These are phyloP conservation scores for Lachnellula suecica DNA, from an alignment of 2,329 filamentous ascomycete species.

Conservation along the genomic window DNA sequence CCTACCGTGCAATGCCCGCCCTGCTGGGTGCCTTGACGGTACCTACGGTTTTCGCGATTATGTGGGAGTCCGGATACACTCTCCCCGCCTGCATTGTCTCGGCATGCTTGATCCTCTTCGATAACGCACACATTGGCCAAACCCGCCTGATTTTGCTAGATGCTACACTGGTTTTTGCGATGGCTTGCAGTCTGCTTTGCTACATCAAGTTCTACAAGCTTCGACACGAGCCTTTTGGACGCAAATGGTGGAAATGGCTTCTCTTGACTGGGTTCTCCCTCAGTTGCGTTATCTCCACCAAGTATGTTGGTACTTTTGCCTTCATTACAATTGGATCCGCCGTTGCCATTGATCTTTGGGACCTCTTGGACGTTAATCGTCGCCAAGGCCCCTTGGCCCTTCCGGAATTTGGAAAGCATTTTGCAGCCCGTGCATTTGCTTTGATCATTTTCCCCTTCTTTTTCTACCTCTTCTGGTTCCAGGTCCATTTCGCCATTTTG, in stretches of 20 bases:
- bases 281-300: conserved; percentile 97
- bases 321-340: conserved; percentile 96
- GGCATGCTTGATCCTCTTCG: conserved; percentile 82
- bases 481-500: conserved; percentile 94
- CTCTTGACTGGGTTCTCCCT: conserved; percentile 90
- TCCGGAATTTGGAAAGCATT: conserved; percentile 82
- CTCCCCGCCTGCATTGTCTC: conserved; percentile 88
- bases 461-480: conserved; percentile 99
- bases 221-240: conserved; percentile 81
- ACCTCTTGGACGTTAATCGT: conserved; percentile 85
- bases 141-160: conserved; percentile 93
- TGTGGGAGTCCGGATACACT: conserved; percentile 99
- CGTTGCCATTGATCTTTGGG: conserved; percentile 93
- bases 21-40: conserved; percentile 90
- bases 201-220: conserved; percentile 99
- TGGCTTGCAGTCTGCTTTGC: conserved; percentile 90
- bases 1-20: conserved; percentile 90
- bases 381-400: conserved; percentile 78
- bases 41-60: conserved; percentile 91
- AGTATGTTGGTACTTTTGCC: conserved; percentile 95
- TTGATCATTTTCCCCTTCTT: conserved; percentile 91
- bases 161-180: conserved; percentile 89
- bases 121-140: conserved; percentile 97
- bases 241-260: conserved; percentile 99
- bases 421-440: conserved; percentile 80